Percentiles rank a stretch among this genome's conserved stretches.
Evolutionary conservation across 352 stramenopile species (phyloP).

Genomic region (Globisporangium recalcitrans): DNA sequence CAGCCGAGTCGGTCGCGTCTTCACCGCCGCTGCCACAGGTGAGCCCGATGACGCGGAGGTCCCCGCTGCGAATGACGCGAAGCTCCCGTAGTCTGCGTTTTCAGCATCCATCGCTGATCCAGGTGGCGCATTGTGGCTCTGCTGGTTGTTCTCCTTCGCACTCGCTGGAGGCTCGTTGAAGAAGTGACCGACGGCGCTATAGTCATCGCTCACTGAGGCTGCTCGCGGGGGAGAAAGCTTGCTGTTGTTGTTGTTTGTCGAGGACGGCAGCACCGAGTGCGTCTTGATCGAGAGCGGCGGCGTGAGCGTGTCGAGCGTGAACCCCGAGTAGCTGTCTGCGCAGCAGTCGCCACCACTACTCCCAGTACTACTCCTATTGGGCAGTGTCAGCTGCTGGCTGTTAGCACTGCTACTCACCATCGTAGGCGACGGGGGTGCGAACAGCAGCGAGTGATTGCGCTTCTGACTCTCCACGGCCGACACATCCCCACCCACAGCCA

Average conservation of each 20-base stretch:
- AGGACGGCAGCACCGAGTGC: neutral
- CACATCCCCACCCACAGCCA: slow-evolving; percentile 15
- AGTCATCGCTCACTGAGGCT: neutral
- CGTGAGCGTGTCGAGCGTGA: slow-evolving; percentile 36
- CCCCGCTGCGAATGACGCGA: neutral
- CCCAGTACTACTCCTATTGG: too few species aligned
- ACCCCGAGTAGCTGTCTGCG: slow-evolving; percentile 41
- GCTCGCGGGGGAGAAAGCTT: neutral
- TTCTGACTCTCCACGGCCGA: slow-evolving; percentile 14
- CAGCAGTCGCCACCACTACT: slow-evolving; percentile 4
- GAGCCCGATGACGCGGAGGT: neutral
- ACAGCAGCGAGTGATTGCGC: slow-evolving; percentile 29
- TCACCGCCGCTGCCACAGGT: neutral
- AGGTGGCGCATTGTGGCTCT: neutral
- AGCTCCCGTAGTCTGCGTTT: slow-evolving; percentile 8
- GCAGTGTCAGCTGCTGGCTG: neutral
- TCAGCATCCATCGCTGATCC: neutral
- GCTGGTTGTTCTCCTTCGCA: slow-evolving; percentile 7
- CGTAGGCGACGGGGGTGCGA: slow-evolving; percentile 24
- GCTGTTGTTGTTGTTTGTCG: neutral
- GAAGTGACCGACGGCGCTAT: slow-evolving; percentile 6
- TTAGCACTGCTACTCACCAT: too few species aligned
- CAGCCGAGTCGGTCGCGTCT: neutral
- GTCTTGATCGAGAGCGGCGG: slow-evolving; percentile 18
- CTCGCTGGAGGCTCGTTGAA: neutral